phyloP scores from a whole-genome alignment of 768 basidiomycete species.

The Tricholoma matsutake region DNA sequence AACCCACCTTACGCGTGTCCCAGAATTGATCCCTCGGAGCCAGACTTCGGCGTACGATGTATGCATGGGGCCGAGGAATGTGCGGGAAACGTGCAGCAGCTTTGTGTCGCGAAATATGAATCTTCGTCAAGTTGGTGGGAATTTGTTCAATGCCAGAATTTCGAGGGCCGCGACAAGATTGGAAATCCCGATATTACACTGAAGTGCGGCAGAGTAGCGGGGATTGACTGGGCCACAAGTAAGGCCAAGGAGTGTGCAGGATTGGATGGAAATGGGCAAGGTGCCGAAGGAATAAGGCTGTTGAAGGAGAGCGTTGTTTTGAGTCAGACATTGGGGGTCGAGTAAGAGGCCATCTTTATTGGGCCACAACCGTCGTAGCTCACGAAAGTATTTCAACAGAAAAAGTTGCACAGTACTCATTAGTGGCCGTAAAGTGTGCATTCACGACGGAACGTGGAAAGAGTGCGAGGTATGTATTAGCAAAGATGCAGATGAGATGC shows the following conservation, averaged over 20 bases:
- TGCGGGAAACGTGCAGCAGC: constrained; percentile 83
- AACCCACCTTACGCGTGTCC: not conserved
- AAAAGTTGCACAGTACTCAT: constrained; percentile 90
- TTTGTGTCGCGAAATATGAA: constrained; percentile 70
- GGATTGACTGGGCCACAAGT: constrained; percentile 67
- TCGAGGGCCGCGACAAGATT: constrained; percentile 55
- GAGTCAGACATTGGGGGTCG: constrained; percentile 47
- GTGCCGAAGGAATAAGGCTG: constrained; percentile 59
- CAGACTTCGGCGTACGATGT: constrained; percentile 77
- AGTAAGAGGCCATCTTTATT: constrained; percentile 35
- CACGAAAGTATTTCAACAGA: constrained; percentile 29
- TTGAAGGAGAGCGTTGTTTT: constrained; percentile 55
- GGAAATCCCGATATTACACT: constrained; percentile 63
- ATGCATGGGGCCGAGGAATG: constrained; percentile 82
- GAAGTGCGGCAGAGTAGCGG: constrained; percentile 59
- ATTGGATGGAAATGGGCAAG: constrained; percentile 58
- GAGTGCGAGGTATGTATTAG: constrained; percentile 59
- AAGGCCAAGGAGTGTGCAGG: constrained; percentile 58
- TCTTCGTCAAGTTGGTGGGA: constrained; percentile 69
- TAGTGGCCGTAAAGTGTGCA: constrained; percentile 61
- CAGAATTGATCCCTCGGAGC: constrained; percentile 62
- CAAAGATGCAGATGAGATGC: not conserved
- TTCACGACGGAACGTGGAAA: constrained; percentile 78
- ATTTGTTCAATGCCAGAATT: constrained; percentile 81
- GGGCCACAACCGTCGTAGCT: not conserved